Evolutionary conservation across 257 asterid species (phyloP), one percentile per base, ranked within the genome.

Genomic region (Penstemon davidsonii): DNA sequence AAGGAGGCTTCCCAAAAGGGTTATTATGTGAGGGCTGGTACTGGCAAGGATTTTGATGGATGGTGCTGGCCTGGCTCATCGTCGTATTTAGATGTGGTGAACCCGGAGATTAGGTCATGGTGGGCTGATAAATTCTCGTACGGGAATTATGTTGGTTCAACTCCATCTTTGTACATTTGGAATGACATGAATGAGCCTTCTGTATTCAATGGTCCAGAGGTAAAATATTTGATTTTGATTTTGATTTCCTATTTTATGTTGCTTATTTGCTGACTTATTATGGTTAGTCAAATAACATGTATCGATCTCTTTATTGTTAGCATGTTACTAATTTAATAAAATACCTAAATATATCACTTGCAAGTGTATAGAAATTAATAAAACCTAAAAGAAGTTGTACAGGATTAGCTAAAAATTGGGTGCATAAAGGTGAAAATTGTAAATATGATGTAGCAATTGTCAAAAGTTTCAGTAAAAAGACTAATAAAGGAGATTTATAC

Each of bases 61-160:
- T 94, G 99, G 99, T 94, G 99, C 77, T 94, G 99, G 99, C 79
- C 97, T 79, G 99, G 99, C 56, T 87, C 99, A 56, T 94, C 99
- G 2, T 94, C 99, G 1, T 94, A 94, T 75, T 50, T 78, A 64
- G 99, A 94, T 79, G 66, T 94, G 84, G 61, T 88, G 78, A 88
- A 87, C 82, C 99, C 97, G 3, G 84, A 88, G 77, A 91, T 94
- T 75, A 84, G 99, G 85, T 81, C 92, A 59, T 94, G 99, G 99
- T 94, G 99, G 99, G 89, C 82, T 12, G 91, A 83, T 38, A 85
- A 87, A 70, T 94, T 91, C 82, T 85, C 91, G 3, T 86, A 77
- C 46, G 76, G 82, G 47, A 87, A 82, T 69, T 94, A 91, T 71
- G 83, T 76, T 58, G 97, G 97, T 64, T 94, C 99, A 11, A 91